Evolutionary conservation across 306 rosid species (phyloP), one percentile per base, ranked within the genome.

Genomic region (Vicia faba): DNA sequence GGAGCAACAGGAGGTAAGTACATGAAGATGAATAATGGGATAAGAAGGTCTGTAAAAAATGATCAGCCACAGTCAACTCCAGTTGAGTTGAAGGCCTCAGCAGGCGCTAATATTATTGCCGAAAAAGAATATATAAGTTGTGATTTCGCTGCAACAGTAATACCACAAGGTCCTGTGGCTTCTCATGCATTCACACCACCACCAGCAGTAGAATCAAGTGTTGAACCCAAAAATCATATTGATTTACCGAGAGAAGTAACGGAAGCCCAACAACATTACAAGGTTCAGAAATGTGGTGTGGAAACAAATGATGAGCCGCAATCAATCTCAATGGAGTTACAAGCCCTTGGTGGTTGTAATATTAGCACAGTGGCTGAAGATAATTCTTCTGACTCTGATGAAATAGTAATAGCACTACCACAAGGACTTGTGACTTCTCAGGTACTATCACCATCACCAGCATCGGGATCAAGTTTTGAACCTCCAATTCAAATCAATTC

Each of bases 1-100:
- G 72, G 18, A 26, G 18, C n/a, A 18, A 13, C 19, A 14, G 57
- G 7, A 53, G 67, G 36, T 38, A 74, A 69, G 55, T 62, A 31
- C 53, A 61, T 61, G 61, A 69, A 59, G 46, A 59, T 18, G 38
- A 43, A 53, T 62, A 49, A 20, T 15, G 51, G 46, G 36, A 18
- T 2, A 54, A 76, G 60, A 69, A 76, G 31, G 11, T 44, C 25
- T 2, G 4, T 45, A 39, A 19, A 1, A 0, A 61, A 61, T 61
- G 50, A 39, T 39, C 67, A 19, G 33, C 16, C 15, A 19, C 18
- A 61, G 1, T 61, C 67, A 57, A 44, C 11, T 4, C 14, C 57
- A 16, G 20, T 29, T 13, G 66, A 69, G 20, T 7, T 44, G 43
- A n/a, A 12, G 43, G 57, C 29, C 45, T 40, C 48, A 8, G 45